Evolutionary conservation across 306 rosid species (phyloP).

Genomic region (Vicia villosa): DNA sequence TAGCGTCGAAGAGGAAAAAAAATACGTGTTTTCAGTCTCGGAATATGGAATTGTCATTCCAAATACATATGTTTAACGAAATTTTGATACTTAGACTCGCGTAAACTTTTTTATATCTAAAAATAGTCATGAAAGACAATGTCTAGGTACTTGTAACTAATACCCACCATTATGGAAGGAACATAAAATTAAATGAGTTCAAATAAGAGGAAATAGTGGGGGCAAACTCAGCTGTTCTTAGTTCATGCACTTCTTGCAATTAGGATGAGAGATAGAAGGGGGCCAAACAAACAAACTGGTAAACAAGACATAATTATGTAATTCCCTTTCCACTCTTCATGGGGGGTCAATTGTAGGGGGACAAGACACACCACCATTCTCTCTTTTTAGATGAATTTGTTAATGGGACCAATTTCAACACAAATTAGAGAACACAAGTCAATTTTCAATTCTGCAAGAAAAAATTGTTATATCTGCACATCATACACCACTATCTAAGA

Average conservation of each 20-base stretch:
- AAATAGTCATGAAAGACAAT: slow-evolving; percentile 5
- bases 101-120: neutral
- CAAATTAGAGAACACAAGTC: slow-evolving; percentile 34
- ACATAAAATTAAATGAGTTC: slow-evolving; percentile 37
- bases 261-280: slow-evolving; percentile 39
- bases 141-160: slow-evolving; percentile 58
- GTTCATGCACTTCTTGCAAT: slow-evolving; percentile 56
- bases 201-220: slow-evolving; percentile 52
- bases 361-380: slow-evolving; percentile 63
- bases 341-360: slow-evolving; percentile 64
- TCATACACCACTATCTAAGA: slow-evolving; percentile 63
- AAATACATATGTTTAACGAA: too few relatives aligned
- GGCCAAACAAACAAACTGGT: slow-evolving; percentile 42
- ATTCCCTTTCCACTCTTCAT: slow-evolving; percentile 63
- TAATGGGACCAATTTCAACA: slow-evolving; percentile 55
- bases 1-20: too few relatives aligned
- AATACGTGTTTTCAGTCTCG: too few relatives aligned
- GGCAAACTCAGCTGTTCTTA: slow-evolving; percentile 52
- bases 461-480: slow-evolving; percentile 39
- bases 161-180: slow-evolving; percentile 44
- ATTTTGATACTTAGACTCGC: too few relatives aligned
- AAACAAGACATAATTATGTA: slow-evolving; percentile 71
- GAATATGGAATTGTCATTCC: too few relatives aligned
- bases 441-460: slow-evolving; percentile 36
- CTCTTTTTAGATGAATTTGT: slow-evolving; percentile 75